These are phyloP conservation scores for Alternaria arborescens DNA, from an alignment of 2,329 filamentous ascomycete genomes.

Conservation along the genomic window DNA sequence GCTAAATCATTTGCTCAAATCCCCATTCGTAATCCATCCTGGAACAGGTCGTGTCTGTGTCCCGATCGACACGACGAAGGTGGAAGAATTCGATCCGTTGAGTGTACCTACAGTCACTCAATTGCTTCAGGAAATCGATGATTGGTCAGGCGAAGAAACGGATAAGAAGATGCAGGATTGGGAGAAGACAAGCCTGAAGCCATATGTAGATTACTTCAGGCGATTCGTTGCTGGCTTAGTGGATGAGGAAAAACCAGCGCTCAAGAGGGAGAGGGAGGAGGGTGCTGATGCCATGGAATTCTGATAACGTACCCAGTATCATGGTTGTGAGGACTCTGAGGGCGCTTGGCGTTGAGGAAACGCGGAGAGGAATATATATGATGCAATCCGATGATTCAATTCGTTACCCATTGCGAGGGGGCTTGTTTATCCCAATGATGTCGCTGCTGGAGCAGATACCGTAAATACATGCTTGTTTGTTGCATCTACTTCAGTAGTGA, in stretches of 20 bases:
- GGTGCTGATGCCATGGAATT: constrained; percentile 70
- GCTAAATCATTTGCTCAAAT: constrained; percentile 96
- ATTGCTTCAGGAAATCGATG: constrained; percentile 84
- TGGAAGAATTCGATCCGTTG: constrained; percentile 87
- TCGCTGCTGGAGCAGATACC: too few relatives aligned
- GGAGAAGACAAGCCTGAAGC: constrained; percentile 95
- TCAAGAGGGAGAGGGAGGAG: constrained; percentile 65
- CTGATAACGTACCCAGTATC: constrained; percentile 48
- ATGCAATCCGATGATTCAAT: background rate
- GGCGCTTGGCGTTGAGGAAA: background rate
- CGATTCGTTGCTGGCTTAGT: constrained; percentile 80
- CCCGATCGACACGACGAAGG: constrained; percentile 78
- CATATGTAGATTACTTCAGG: constrained; percentile 90
- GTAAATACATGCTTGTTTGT: too few relatives aligned
- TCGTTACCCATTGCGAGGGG: background rate
- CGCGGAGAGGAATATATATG: background rate
- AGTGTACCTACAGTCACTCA: constrained; percentile 87
- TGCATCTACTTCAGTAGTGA: too few relatives aligned
- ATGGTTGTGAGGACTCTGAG: background rate
- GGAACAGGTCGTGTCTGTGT: constrained; percentile 95
- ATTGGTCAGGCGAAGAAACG: constrained; percentile 67
- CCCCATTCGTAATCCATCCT: constrained; percentile 94
- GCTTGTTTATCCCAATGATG: too few relatives aligned
- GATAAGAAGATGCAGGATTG: constrained; percentile 75
- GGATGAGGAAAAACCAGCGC: constrained; percentile 69